phyloP scores from a whole-genome alignment of 768 basidiomycete genomes.

The Inosperma sp. region DNA sequence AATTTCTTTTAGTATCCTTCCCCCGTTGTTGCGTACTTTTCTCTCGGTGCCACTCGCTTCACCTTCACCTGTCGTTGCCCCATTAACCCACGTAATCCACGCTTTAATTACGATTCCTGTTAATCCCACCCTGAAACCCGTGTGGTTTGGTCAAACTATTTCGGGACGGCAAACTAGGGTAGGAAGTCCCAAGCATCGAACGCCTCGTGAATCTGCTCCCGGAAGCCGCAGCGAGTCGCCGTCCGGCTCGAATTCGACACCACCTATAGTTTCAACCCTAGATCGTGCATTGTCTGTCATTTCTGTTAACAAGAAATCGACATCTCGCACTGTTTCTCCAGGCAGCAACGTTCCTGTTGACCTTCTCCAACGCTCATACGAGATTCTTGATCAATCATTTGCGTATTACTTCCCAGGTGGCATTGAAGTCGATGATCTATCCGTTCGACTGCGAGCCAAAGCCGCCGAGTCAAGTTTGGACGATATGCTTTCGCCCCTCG shows the following conservation, averaged over 20 bases:
- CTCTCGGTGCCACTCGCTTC: constrained; percentile 58
- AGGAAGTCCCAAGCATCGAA: constrained; percentile 35
- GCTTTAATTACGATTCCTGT: constrained; percentile 76
- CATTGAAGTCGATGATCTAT: constrained; percentile 57
- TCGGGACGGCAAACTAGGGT: constrained; percentile 32
- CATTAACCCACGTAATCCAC: constrained; percentile 80
- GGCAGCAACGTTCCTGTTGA: constrained; percentile 33
- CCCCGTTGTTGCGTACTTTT: constrained; percentile 68
- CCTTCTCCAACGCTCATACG: constrained; percentile 59
- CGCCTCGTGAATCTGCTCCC: constrained; percentile 30
- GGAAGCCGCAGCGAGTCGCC: constrained; percentile 41
- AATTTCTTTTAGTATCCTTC: constrained; percentile 49
- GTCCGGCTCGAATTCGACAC: constrained; percentile 25
- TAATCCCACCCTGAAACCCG: constrained; percentile 44
- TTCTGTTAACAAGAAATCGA: constrained; percentile 46
- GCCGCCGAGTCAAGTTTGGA: constrained; percentile 61
- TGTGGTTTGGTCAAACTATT: constrained; percentile 55
- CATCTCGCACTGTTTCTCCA: constrained; percentile 47
- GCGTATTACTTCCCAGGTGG: constrained; percentile 63
- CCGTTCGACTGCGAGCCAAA: constrained; percentile 50
- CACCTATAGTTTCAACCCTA: constrained; percentile 42
- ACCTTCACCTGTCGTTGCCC: constrained; percentile 60
- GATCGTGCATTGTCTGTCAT: constrained; percentile 54
- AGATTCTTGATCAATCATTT: constrained; percentile 59
- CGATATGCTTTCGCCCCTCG: constrained; percentile 71